These are phyloP conservation scores for Fusarium goolgardi DNA, from an alignment of 2,329 filamentous ascomycete genomes.

Conservation along the genomic window DNA sequence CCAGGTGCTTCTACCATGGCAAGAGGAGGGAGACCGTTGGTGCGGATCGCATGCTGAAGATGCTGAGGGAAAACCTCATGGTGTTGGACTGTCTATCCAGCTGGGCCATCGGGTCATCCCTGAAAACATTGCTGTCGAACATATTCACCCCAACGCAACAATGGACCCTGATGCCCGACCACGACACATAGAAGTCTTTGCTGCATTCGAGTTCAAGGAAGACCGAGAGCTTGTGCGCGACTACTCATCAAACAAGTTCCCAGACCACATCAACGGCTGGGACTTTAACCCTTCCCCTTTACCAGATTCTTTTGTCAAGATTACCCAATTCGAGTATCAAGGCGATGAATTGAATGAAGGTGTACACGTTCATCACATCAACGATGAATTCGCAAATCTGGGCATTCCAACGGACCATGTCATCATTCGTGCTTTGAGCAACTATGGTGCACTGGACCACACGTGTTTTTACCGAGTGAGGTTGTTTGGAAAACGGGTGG, in stretches of 20 bases:
- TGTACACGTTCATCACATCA: constrained; percentile 65
- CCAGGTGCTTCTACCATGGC: constrained; percentile 75
- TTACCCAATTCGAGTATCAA: constrained; percentile 67
- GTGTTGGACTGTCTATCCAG: constrained; percentile 73
- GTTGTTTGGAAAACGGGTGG: constrained; percentile 59
- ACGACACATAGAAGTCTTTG: constrained; percentile 76
- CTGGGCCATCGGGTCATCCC: constrained; percentile 70
- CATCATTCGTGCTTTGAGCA: constrained; percentile 66
- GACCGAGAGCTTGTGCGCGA: constrained; percentile 56
- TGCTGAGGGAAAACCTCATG: constrained; percentile 58
- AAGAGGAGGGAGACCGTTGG: constrained; percentile 88
- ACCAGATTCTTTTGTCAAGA: constrained; percentile 63
- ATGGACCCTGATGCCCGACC: constrained; percentile 72
- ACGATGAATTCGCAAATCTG: constrained; percentile 61
- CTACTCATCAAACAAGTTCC: constrained; percentile 59
- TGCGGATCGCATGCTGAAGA: constrained; percentile 68
- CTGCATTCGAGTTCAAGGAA: constrained; percentile 62
- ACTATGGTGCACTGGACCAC: constrained; percentile 68
- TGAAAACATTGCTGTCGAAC: constrained; percentile 77
- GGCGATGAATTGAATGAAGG: constrained; percentile 57
- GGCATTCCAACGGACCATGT: constrained; percentile 63
- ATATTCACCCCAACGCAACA: constrained; percentile 72
- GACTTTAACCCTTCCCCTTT: constrained; percentile 48
- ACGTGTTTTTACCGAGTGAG: constrained; percentile 75
- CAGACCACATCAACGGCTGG: constrained; percentile 47